A percentile compares a stretch with the other conserved stretches of the same genome.
These are phyloP conservation scores for Moniliella sp. DNA, from an alignment of 1,284 basidiomycete genomes.

Conservation along the genomic window DNA sequence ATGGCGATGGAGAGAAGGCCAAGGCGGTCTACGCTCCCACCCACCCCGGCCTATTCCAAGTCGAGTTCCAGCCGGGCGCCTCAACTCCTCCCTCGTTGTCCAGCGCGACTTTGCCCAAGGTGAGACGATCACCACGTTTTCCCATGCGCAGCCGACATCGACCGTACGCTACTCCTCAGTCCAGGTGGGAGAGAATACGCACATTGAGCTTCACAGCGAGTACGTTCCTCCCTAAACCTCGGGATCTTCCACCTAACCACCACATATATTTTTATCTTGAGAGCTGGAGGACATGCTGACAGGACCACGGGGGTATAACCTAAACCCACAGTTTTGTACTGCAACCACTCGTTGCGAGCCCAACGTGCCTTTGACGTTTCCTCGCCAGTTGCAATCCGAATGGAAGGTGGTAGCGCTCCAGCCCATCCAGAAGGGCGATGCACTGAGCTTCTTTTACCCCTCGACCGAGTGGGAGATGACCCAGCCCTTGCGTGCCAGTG, in stretches of 20 bases:
- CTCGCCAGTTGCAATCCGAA: conserved; percentile 1
- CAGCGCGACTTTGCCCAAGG: conserved; percentile 6
- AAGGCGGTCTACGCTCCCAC: conserved; percentile 23
- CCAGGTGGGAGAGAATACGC: conserved; percentile 12
- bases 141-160: conserved; percentile 7
- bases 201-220: conserved; percentile 26
- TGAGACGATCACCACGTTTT: conserved; percentile 11
- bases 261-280: too few species aligned
- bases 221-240: too few species aligned
- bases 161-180: conserved; percentile 18
- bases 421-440: conserved; percentile 16
- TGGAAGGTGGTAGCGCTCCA: conserved; percentile 13
- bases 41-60: conserved; percentile 15
- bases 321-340: conserved; percentile 21
- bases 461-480: conserved; percentile 27
- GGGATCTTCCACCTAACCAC: too few species aligned
- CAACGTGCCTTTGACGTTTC: conserved; percentile 14
- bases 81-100: conserved; percentile 20
- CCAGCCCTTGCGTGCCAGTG: conserved; percentile 24
- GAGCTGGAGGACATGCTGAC: too few species aligned
- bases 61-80: conserved; percentile 17
- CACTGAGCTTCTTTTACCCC: conserved; percentile 28
- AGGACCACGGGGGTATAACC: too few species aligned
- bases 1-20: too few species aligned
- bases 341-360: conserved; percentile 28